Percentiles rank a stretch among this genome's conserved stretches.
Conservation (phyloP, 1,284 basidiomycete species). For the Wolfiporia cocos region DNA sequence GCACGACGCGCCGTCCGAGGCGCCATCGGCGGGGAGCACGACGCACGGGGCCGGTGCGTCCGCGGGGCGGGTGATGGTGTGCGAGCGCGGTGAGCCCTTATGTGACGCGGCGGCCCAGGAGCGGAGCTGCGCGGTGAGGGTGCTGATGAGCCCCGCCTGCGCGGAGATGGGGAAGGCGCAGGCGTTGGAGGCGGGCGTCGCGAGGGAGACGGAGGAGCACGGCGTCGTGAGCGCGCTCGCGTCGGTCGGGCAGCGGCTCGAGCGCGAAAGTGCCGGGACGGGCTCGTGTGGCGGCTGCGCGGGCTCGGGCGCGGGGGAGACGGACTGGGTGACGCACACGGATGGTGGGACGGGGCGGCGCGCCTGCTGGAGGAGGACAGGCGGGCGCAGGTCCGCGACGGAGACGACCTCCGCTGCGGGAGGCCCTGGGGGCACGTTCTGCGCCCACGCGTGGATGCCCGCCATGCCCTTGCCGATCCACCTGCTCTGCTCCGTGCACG, state of each 20-base stretch:
- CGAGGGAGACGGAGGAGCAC: constrained; percentile 23
- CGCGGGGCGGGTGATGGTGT: constrained; percentile 14
- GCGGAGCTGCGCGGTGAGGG: constrained; percentile 19
- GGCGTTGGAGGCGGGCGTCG: constrained; percentile 21
- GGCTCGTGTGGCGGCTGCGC: constrained; percentile 25
- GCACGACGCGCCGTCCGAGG: background rate
- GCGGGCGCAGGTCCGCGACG: constrained; percentile 25
- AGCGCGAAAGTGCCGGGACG: constrained; percentile 16
- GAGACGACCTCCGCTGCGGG: constrained; percentile 20
- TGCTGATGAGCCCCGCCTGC: constrained; percentile 14
- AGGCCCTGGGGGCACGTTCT: constrained; percentile 25
- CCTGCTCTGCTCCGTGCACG: constrained; percentile 8
- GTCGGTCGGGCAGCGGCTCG: constrained; percentile 20
- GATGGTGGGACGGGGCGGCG: constrained; percentile 37
- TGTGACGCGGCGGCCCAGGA: constrained; percentile 13
- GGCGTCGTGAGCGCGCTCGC: constrained; percentile 24
- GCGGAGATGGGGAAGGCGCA: constrained; percentile 12
- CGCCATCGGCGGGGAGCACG: background rate
- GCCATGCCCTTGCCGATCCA: constrained; percentile 28
- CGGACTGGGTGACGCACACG: constrained; percentile 35
- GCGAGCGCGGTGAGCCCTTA: constrained; percentile 14
- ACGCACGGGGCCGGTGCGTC: background rate
- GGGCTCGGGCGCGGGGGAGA: constrained; percentile 25
- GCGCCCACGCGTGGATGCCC: constrained; percentile 30
- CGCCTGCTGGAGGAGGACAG: constrained; percentile 34